A percentile compares a stretch with the other conserved stretches of the same genome.
Conservation (phyloP, 805 yeast species). For the Starmerella apis region DNA sequence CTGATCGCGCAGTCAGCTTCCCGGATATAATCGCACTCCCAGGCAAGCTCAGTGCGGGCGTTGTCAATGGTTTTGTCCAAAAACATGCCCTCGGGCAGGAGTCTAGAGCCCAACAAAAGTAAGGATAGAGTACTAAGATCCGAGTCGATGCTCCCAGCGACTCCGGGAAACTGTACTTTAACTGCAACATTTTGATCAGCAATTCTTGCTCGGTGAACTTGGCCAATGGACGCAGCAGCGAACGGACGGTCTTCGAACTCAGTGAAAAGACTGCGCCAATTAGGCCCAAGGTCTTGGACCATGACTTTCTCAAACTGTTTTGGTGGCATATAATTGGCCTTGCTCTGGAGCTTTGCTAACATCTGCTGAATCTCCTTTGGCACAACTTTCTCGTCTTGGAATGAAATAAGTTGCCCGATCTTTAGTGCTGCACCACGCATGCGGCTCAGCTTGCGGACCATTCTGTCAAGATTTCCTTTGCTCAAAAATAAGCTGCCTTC, state of each 20-base stretch:
- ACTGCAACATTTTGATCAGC: slow-evolving; percentile 58
- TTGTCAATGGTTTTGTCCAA: slow-evolving; percentile 85
- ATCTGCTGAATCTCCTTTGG: slow-evolving; percentile 79
- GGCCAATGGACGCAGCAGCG: slow-evolving; percentile 97
- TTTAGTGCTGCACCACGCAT: slow-evolving; percentile 99
- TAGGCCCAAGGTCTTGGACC: slow-evolving; percentile 58
- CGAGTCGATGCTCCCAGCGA: slow-evolving; percentile 82
- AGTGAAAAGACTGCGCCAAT: slow-evolving; percentile 66
- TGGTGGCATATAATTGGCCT: slow-evolving; percentile 94
- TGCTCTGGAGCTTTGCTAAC: slow-evolving; percentile 75
- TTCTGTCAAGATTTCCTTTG: slow-evolving; percentile 73
- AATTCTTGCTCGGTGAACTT: slow-evolving; percentile 73
- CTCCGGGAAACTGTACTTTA: slow-evolving; percentile 96
- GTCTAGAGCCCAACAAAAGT: slow-evolving; percentile 72
- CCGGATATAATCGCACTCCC: slow-evolving; percentile 95
- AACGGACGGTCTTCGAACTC: slow-evolving; percentile 79
- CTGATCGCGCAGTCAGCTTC: slow-evolving; percentile 70
- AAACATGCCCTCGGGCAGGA: slow-evolving; percentile 84
- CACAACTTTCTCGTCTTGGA: slow-evolving; percentile 77
- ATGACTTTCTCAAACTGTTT: slow-evolving; percentile 73
- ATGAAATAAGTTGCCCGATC: slow-evolving; percentile 92
- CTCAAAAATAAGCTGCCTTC: slow-evolving; percentile 53
- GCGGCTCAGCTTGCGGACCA: slow-evolving; percentile 76
- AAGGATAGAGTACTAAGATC: slow-evolving; percentile 78
- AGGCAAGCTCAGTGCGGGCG: slow-evolving; percentile 83